Evolutionary conservation across 1,139 yeast species (phyloP), one percentile per base, ranked within the genome.

Genomic region (Candida sp.): DNA sequence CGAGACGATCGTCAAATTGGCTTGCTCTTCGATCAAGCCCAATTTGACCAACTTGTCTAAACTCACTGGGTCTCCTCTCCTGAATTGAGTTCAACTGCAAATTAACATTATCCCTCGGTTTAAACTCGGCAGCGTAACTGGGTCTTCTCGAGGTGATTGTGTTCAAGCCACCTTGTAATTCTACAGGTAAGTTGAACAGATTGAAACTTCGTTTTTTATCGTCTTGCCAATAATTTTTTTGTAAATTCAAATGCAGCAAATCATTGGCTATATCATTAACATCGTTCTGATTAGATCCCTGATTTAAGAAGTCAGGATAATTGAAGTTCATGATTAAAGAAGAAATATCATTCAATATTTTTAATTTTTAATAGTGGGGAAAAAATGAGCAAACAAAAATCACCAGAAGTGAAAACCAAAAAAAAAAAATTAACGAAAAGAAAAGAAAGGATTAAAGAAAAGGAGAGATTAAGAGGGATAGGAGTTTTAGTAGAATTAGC

Each of bases 91-190:
- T 66, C 48, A 71, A 58, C 41, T 61, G 62, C 48, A 71, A 59
- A 37, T 63, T 64, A 22, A 9, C 30, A n/a, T 59, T 55, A 5
- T 30, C 33, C 11, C 33, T 8, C 5, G 33, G 33, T 12, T 30
- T 30, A 12, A 30, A 68, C 53, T 82, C 87, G 6, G 87, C 87
- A 5, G 86, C 81, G 53, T 78, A 81, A 46, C 81, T 73, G 29
- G 87, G 87, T 58, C 87, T 70, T 60, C 87, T 70, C 7, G 84
- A 76, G 23, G 79, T 76, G 36, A 82, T 81, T 45, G 72, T 79
- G 12, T 81, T 80, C 3, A 82, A 68, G 0, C 87, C 87, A 30
- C 87, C 86, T 59, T 81, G 86, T 38, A 82, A 66, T 51, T 82
- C 87, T 6, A 66, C 48, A 0, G 87, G 87, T 45, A 82, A 64